Conservation (phyloP, 352 stramenopile species). For the Globisporangium nodosum region DNA sequence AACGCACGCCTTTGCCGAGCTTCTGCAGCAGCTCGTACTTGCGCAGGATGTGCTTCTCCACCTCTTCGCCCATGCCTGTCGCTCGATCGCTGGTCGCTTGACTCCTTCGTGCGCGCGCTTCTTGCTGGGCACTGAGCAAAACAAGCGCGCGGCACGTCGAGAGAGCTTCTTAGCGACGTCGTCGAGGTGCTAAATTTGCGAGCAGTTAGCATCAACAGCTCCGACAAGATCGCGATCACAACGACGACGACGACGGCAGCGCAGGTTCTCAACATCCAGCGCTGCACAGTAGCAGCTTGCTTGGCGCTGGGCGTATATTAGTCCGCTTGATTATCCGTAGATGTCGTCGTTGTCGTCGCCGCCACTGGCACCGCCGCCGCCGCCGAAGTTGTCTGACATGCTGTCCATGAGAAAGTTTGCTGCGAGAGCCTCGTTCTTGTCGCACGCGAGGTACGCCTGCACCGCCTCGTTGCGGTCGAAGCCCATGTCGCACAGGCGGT, state of each 20-base stretch:
- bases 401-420: constrained; percentile 99
- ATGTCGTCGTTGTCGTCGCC: constrained; percentile 84
- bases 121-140: neutral
- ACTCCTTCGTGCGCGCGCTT: neutral
- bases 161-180: neutral
- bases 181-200: neutral
- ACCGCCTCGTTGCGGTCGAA: constrained; percentile 91
- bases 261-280: neutral
- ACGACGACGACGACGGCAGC: neutral
- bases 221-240: neutral
- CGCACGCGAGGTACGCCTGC: constrained; percentile 98
- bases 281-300: neutral
- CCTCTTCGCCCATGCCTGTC: constrained; percentile 84
- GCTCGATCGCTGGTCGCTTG: neutral
- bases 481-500: constrained; percentile 79
- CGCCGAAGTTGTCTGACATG: constrained; percentile 59
- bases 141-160: neutral
- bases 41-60: constrained; percentile 91
- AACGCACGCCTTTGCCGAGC: constrained; percentile 88
- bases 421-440: constrained; percentile 99
- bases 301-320: neutral
- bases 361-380: constrained; percentile 28
- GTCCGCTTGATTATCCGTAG: constrained; percentile 55
- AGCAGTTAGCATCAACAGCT: too few species aligned
- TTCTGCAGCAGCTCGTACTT: constrained; percentile 93